A percentile compares a stretch with the other conserved stretches of the same genome.
Conservation (phyloP, 2,329 filamentous ascomycete species). For the Penicillium sp. region DNA sequence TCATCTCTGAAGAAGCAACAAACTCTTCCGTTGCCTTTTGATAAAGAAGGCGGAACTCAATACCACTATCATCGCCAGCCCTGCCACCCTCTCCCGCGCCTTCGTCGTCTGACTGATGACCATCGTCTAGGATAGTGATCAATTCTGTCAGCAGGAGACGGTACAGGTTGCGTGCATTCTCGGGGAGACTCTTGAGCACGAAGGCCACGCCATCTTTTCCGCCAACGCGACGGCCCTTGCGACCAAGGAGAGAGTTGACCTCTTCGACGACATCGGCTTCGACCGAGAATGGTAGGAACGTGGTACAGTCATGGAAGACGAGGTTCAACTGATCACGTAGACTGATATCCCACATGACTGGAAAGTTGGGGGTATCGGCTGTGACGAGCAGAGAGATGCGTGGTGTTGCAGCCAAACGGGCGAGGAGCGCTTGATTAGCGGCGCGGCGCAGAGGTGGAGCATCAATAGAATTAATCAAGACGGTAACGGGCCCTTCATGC, state of each 20-base stretch:
- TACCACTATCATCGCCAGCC: slow-evolving; percentile 54
- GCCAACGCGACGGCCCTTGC: slow-evolving; percentile 74
- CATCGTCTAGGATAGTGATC: slow-evolving; percentile 64
- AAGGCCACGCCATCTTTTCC: slow-evolving; percentile 90
- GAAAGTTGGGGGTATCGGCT: slow-evolving; percentile 82
- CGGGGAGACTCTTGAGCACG: slow-evolving; percentile 83
- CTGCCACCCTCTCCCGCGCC: slow-evolving; percentile 36
- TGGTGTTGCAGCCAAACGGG: slow-evolving; percentile 72
- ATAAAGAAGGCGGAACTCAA: slow-evolving; percentile 89
- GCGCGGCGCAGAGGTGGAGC: slow-evolving; percentile 71
- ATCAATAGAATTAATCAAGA: slow-evolving; percentile 87
- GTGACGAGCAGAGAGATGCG: slow-evolving; percentile 73
- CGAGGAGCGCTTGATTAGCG: slow-evolving; percentile 68
- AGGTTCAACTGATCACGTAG: slow-evolving; percentile 82
- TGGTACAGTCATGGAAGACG: slow-evolving; percentile 90
- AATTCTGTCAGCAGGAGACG: slow-evolving; percentile 81
- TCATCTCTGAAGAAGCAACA: slow-evolving; percentile 94
- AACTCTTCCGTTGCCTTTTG: slow-evolving; percentile 96
- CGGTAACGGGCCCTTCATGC: slow-evolving; percentile 52
- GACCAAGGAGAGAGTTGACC: slow-evolving; percentile 81
- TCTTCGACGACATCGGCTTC: slow-evolving; percentile 86
- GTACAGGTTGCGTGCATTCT: slow-evolving; percentile 88
- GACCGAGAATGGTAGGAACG: slow-evolving; percentile 70
- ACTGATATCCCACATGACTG: slow-evolving; percentile 84
- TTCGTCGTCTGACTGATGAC: slow-evolving; percentile 52